Base-by-base conservation (phyloP, 2,329 filamentous ascomycete species). In the Proliferodiscus dingleyae region DNA sequence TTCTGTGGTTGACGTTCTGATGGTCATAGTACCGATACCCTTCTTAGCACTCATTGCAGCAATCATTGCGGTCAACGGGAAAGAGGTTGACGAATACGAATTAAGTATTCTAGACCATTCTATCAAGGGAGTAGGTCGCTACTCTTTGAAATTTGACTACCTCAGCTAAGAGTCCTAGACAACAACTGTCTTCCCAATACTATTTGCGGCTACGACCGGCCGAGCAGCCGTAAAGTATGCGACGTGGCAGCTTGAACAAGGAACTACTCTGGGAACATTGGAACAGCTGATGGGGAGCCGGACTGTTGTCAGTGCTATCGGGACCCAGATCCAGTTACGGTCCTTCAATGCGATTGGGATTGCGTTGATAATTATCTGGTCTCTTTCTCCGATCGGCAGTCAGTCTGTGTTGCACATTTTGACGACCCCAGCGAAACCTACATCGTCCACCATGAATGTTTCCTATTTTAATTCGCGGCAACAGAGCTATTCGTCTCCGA, bases 231-330 rank as follows among this genome's bases (percentile, higher is more conserved):
- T 55, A 21, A 56, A 57, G 43, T 52, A 57, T 39, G 58, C 57
- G 0, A 50, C 50, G 2, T 64, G 53, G 53, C 57, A 51, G 22
- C 54, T 64, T 9, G 61, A 64, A 43, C 47, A 50, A 23, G 61
- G 61, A 10, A 48, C 55, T 13, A 58, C 46, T 4, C 44, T 63
- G 1, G 55, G 53, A 13, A 45, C 48, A 13, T 47, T 65, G 4
- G 61, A 64, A 37, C 61, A 64, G 30, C 43, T 61, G 2, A 54
- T 61, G 47, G 62, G 61, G 37, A 64, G 60, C 28, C 56, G 58
- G n/a, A 62, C 62, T 2, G 54, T 64, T 6, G 54, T 51, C 6
- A 54, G 56, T 22, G 52, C 61, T 7, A 29, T 64, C 10, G 39
- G 47, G 2, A 62, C 62, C 5, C 55, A 61, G 23, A 41, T 62